These are phyloP conservation scores for Chaetomiaceae sp. DNA, from an alignment of 2,329 filamentous ascomycete genomes.

Conservation along the genomic window DNA sequence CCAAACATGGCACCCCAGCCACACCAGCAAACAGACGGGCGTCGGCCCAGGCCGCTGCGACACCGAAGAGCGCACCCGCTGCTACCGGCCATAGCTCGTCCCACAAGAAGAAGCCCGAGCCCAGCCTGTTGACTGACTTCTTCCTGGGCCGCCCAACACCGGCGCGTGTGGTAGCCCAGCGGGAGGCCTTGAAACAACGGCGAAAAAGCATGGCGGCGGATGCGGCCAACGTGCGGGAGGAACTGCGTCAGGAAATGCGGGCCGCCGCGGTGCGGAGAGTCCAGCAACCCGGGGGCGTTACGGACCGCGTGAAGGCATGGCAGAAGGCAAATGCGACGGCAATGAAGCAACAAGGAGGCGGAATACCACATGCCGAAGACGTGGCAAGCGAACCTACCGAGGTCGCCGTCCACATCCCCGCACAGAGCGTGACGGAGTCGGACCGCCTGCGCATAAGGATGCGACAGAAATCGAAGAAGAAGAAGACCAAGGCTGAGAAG, in stretches of 20 bases:
- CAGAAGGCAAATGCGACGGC: constrained; percentile 71
- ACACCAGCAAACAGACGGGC: constrained; percentile 28
- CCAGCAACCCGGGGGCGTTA: constrained; percentile 63
- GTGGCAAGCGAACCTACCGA: constrained; percentile 57
- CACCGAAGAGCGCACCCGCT: constrained; percentile 43
- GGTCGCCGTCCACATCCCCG: constrained; percentile 56
- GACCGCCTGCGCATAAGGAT: constrained; percentile 56
- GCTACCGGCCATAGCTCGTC: constrained; percentile 29
- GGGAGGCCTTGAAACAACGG: constrained; percentile 38
- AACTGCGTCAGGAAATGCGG: constrained; percentile 52
- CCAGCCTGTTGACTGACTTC: constrained; percentile 54
- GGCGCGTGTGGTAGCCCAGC: constrained; percentile 46
- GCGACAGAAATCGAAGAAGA: constrained; percentile 42
- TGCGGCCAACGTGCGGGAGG: constrained; percentile 48
- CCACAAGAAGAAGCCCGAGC: constrained; percentile 41
- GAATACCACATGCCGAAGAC: constrained; percentile 46
- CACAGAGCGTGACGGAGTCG: constrained; percentile 57
- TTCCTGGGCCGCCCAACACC: constrained; percentile 54
- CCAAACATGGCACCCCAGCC: constrained; percentile 25
- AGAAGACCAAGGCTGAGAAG: constrained; percentile 32
- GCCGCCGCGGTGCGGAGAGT: constrained; percentile 55
- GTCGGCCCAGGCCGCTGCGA: constrained; percentile 27
- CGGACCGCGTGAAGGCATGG: constrained; percentile 78
- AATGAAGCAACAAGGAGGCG: constrained; percentile 38
- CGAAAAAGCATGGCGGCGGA: constrained; percentile 52